Conservation (phyloP, 2,329 filamentous ascomycete species). For the Neofusicoccum kwambonambiense region DNA sequence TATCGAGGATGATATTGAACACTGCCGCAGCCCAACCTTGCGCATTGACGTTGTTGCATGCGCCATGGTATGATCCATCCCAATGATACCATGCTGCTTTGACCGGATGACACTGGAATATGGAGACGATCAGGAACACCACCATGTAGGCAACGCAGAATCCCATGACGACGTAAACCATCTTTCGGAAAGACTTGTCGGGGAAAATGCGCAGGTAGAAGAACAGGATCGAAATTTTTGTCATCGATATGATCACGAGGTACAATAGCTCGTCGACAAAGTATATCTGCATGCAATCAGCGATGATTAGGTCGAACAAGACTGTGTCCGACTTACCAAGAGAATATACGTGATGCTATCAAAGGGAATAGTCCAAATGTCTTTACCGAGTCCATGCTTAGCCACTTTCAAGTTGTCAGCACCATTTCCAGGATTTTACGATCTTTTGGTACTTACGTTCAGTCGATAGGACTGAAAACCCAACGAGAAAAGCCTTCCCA, state of each 20-base stretch:
- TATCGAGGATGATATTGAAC: constrained; percentile 32
- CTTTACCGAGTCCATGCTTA: constrained; percentile 48
- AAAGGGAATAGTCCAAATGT: constrained; percentile 50
- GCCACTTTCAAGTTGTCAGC: constrained; percentile 20
- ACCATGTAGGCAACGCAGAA: constrained; percentile 24
- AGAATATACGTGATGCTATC: constrained; percentile 47
- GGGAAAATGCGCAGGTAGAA: constrained; percentile 35
- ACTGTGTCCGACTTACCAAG: constrained; percentile 24
- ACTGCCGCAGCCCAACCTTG: constrained; percentile 32
- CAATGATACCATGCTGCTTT: constrained; percentile 32
- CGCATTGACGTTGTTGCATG: constrained; percentile 37
- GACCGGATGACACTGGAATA: constrained; percentile 36
- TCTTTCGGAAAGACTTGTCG: constrained; percentile 22
- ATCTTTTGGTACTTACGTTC: constrained; percentile 18
- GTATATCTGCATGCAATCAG: constrained; percentile 23
- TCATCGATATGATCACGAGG: constrained; percentile 27
- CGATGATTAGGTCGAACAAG: no score
- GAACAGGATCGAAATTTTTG: constrained; percentile 33
- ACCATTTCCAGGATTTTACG: constrained; percentile 18
- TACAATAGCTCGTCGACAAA: constrained; percentile 35
- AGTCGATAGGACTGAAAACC: constrained; percentile 20
- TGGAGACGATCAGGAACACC: constrained; percentile 24
- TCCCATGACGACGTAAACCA: constrained; percentile 29
- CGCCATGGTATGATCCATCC: constrained; percentile 31
- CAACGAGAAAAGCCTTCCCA: constrained; percentile 22